Conservation (phyloP, 768 basidiomycete species). For the Suillus subluteus region DNA sequence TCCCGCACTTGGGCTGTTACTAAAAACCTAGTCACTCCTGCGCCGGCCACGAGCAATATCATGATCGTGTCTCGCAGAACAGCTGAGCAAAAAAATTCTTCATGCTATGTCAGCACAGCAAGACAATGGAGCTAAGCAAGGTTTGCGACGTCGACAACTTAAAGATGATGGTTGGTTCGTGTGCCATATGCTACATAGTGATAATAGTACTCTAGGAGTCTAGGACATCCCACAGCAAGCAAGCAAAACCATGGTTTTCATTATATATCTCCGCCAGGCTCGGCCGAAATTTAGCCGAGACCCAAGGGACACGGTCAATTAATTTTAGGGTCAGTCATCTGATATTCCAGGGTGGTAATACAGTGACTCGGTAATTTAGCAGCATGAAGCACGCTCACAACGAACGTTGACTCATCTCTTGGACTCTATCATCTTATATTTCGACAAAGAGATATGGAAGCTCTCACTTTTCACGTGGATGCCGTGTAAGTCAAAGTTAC, state of each 20-base stretch:
- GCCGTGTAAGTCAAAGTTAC: constrained; percentile 39
- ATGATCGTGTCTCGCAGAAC: background rate
- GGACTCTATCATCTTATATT: constrained; percentile 22
- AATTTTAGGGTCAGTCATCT: background rate
- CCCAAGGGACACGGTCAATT: background rate
- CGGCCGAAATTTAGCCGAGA: background rate
- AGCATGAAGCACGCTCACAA: background rate
- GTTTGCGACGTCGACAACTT: background rate
- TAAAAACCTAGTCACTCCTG: background rate
- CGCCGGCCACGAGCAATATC: background rate
- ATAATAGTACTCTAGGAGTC: background rate
- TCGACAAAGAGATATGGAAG: constrained; percentile 26
- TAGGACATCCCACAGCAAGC: background rate
- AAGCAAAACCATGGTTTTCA: background rate
- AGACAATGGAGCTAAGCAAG: background rate
- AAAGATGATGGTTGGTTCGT: background rate
- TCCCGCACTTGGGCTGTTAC: background rate
- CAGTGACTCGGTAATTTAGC: background rate
- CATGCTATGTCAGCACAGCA: background rate
- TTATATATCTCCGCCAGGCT: background rate
- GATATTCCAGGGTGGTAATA: constrained; percentile 3
- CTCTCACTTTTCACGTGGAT: constrained; percentile 40
- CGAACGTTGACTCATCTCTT: constrained; percentile 14
- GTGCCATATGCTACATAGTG: background rate
- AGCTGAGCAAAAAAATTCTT: background rate